Percentiles rank a stretch among this genome's conserved stretches.
Evolutionary conservation across 23 red algal species (phyloP).

Genomic region (Gracilaria domingensis): DNA sequence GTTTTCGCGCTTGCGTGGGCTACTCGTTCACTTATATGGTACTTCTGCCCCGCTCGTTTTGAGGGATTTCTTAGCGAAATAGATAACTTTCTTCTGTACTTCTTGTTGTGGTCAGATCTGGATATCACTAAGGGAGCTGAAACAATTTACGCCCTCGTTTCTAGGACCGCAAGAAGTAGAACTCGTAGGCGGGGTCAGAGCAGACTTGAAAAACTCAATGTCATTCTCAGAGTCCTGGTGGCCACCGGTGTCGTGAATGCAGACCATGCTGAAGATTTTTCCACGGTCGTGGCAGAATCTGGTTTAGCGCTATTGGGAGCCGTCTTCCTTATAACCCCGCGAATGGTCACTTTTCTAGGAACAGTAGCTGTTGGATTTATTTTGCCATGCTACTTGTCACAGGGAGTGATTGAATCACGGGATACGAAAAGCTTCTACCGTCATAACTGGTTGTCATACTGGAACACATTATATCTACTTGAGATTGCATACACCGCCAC

Average conservation of each 20-base stretch:
- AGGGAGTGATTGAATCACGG: slow-evolving; percentile 32
- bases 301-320: slow-evolving; percentile 32
- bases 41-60: slow-evolving; percentile 36
- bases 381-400: slow-evolving; percentile 44
- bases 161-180: background rate
- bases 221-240: slow-evolving; percentile 36
- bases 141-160: slow-evolving; percentile 39
- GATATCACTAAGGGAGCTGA: slow-evolving; percentile 61
- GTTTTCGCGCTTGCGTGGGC: slow-evolving; percentile 55
- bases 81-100: slow-evolving; percentile 43
- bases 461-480: slow-evolving; percentile 48
- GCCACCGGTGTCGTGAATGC: slow-evolving; percentile 27
- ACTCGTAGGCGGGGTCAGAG: background rate
- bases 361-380: slow-evolving; percentile 57
- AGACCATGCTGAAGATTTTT: slow-evolving; percentile 19
- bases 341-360: slow-evolving; percentile 66
- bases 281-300: slow-evolving; percentile 30
- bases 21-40: slow-evolving; percentile 44
- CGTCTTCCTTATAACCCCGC: slow-evolving; percentile 74
- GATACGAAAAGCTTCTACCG: slow-evolving; percentile 27
- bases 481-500: slow-evolving; percentile 31
- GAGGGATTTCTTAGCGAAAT: slow-evolving; percentile 5
- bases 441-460: slow-evolving; percentile 78
- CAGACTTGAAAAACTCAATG: slow-evolving; percentile 4
- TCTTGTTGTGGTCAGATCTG: slow-evolving; percentile 72